A percentile compares a stretch with the other conserved stretches of the same genome.
Conservation (phyloP, 805 yeast genomes). For the Candida fluviatilis region DNA sequence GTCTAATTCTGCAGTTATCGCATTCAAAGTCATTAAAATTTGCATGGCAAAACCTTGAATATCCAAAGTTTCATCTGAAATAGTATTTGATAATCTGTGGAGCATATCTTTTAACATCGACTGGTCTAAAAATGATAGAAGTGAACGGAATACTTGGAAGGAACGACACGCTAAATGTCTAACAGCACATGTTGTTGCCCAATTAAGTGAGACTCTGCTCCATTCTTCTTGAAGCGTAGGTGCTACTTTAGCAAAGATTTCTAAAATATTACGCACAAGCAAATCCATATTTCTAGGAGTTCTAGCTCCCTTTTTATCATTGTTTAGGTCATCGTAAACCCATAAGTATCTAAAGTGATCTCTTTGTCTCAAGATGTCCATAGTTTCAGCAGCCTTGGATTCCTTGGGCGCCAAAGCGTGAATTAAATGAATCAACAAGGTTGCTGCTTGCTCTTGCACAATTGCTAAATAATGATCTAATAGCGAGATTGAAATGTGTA, state of each 20-base stretch:
- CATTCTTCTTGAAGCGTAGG: constrained; percentile 70
- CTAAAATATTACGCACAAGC: constrained; percentile 59
- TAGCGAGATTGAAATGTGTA: constrained; percentile 77
- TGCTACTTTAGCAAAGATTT: constrained; percentile 45
- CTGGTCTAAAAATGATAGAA: constrained; percentile 78
- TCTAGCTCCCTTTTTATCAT: constrained; percentile 70
- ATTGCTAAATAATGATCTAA: constrained; percentile 83
- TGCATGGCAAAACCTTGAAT: constrained; percentile 98
- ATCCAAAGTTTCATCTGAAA: constrained; percentile 83
- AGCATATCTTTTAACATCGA: constrained; percentile 90
- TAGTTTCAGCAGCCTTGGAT: constrained; percentile 52
- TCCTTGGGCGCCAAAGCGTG: constrained; percentile 57
- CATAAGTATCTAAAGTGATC: constrained; percentile 52
- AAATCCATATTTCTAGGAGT: constrained; percentile 85
- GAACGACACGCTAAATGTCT: constrained; percentile 96
- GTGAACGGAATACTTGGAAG: constrained; percentile 84
- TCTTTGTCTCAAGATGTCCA: constrained; percentile 51
- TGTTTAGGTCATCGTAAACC: constrained; percentile 82
- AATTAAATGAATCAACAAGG: constrained; percentile 67
- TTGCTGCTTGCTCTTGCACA: constrained; percentile 81
- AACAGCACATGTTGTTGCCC: constrained; percentile 98
- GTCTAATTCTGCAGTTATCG: constrained; percentile 81
- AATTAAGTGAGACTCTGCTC: constrained; percentile 75
- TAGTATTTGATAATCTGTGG: constrained; percentile 87
- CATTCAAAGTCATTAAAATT: constrained; percentile 91